Evolutionary conservation across 352 stramenopile genomes (phyloP), one percentile per base, ranked within the genome.

Genomic region (Phytopythium kandeliae): DNA sequence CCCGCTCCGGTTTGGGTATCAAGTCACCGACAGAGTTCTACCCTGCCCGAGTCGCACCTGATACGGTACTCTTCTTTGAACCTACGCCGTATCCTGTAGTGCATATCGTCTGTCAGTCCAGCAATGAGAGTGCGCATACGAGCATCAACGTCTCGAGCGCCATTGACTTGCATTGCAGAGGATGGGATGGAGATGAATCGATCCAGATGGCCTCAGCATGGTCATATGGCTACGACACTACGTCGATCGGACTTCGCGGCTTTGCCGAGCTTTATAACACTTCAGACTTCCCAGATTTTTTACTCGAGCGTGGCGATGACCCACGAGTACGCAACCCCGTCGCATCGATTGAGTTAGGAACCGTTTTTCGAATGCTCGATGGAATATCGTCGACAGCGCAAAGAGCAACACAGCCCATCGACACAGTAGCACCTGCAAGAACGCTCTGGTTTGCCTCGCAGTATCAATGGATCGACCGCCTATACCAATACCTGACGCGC

Each of bases 381-480:
- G 65, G 33, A 2, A 51, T 78, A 9, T 59, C 76, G 15, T 31
- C 47, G 7, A 45, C 51, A 5, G 53, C 55, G 7, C 36, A 30
- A 9, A 4, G 28, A 37, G 16, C 26, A 15, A 21, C 17, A 5
- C 26, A 34, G 19, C 3, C 31, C 7, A 17, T 2, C 2, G 25
- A 10, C 7, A 7, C n/a, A 5, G 24, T 13, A 22, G 33, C 49
- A 19, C 28, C 31, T 11, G 9, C 13, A 2, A 16, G 7, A 26
- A 46, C 41, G 8, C 36, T 63, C 16, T 57, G 50, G 22, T 71
- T 62, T 41, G 63, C 55, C n/a, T 69, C 65, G 2, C 57, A 60
- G 15, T 67, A 67, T 22, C 60, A 56, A 7, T 75, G 69, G 69
- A 51, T 78, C 40, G 69, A 78, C 15, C 63, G 65, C 0, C n/a